Percentiles rank a stretch among this genome's conserved stretches.
Evolutionary conservation across 257 asterid genomes (phyloP).

Genomic region (Capsicum chinense): DNA sequence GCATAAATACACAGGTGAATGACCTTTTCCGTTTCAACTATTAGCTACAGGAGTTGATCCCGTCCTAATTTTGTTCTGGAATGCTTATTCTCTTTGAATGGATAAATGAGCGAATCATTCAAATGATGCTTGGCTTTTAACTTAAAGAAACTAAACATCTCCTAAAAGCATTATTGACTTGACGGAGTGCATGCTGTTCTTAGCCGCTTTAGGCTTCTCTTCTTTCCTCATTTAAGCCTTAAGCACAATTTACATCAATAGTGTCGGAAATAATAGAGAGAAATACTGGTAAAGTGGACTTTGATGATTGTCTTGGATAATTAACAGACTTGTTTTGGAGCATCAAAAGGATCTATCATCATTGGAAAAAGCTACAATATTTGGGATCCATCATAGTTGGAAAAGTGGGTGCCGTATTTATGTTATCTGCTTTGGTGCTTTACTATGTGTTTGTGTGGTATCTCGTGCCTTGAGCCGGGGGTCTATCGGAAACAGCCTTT

Average conservation of each 20-base stretch:
- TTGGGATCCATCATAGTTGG: too few species aligned
- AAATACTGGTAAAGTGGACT: neutral
- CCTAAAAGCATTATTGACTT: neutral
- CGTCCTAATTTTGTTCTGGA: neutral
- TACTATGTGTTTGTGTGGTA: too few species aligned
- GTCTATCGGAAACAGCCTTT: too few species aligned
- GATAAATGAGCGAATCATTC: neutral
- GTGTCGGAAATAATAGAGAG: neutral
- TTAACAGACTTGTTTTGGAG: neutral
- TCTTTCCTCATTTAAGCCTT: neutral
- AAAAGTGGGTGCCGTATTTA: too few species aligned
- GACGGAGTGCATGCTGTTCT: neutral
- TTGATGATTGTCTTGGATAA: neutral
- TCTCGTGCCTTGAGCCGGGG: too few species aligned
- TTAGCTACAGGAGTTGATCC: neutral
- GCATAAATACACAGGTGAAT: conserved; percentile 80
- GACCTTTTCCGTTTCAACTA: neutral
- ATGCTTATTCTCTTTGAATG: neutral
- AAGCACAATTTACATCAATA: neutral
- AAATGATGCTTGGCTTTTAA: neutral
- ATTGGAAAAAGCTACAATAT: too few species aligned
- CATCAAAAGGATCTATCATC: neutral
- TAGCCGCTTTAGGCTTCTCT: neutral
- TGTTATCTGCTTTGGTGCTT: too few species aligned
- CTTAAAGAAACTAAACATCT: neutral